phyloP scores from a whole-genome alignment of 331 rosid genomes.

The Malus hybrid region DNA sequence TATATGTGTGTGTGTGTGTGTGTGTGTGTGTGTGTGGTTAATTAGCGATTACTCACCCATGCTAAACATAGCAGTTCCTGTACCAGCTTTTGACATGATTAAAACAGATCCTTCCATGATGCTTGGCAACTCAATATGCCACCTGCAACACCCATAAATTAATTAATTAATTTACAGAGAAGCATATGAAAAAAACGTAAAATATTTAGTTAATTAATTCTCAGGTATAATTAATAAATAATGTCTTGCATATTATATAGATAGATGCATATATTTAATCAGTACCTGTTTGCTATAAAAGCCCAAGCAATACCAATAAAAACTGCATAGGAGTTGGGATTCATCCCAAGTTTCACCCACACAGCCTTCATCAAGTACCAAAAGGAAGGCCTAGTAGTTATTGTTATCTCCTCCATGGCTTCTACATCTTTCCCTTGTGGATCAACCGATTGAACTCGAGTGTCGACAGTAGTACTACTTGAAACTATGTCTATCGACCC shows the following conservation, averaged over 20 bases:
- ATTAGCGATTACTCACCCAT: constrained; percentile 50
- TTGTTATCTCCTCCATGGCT: not conserved
- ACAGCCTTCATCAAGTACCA: constrained; percentile 58
- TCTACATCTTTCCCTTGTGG: constrained; percentile 38
- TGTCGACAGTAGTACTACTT: not conserved
- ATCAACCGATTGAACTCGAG: constrained; percentile 2
- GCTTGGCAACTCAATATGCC: constrained; percentile 68
- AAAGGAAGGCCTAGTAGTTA: constrained; percentile 30
- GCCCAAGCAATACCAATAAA: constrained; percentile 76
- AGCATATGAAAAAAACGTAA: too few species aligned
- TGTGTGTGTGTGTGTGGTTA: not conserved
- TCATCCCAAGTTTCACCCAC: constrained; percentile 53
- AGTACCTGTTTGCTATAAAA: constrained; percentile 64
- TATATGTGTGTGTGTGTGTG: too few species aligned
- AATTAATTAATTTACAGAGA: too few species aligned
- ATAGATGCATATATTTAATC: not conserved
- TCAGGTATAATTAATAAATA: too few species aligned
- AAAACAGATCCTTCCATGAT: constrained; percentile 64
- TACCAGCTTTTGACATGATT: constrained; percentile 87
- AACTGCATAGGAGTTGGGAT: constrained; percentile 85
- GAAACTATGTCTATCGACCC: constrained; percentile 11
- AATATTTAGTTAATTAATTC: too few species aligned
- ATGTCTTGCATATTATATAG: not conserved
- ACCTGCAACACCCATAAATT: constrained; percentile 27
- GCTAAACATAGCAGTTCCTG: constrained; percentile 91